Base-by-base conservation (phyloP, 1,284 basidiomycete species). In the Xerocomus cyaneibrunnescens region DNA sequence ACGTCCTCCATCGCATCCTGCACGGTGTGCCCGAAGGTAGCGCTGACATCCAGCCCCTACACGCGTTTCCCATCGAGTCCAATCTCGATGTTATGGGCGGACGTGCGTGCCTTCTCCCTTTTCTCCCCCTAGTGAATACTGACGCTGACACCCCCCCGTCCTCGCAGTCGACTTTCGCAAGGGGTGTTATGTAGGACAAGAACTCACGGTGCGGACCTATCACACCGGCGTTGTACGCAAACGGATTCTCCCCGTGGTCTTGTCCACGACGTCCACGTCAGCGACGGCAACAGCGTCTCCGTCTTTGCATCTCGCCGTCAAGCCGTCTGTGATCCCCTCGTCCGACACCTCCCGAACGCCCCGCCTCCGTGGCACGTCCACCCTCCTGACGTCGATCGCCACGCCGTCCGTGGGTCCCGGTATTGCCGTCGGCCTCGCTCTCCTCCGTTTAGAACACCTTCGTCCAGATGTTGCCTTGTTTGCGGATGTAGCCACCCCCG, bases 121-220 rank as follows among this genome's bases (percentile, higher is more conserved):
- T 43, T 31, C 45, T 13, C 50, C n/a, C n/a, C n/a, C n/a, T n/a
- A n/a, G n/a, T n/a, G n/a, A n/a, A 8, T 28, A 21, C 22, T 3
- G 14, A 19, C 25, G 42, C 48, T 56, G n/a, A 55, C 51, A 28
- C 17, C 27, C 30, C n/a, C n/a, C n/a, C n/a, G n/a, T n/a, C n/a
- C n/a, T n/a, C n/a, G 17, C 61, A 95, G 94, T 99, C 62, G 94
- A 98, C 71, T 98, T 98, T 69, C 79, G 91, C 44, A 99, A 99
- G 73, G 97, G 97, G 7, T 99, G 97, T 70, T 99, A 98, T 66
- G 86, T 99, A 2, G 97, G 97, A 3, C 97, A 99, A 75, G 97
- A 99, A 65, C 76, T 99, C 36, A 98, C 96, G 0, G 95, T 98
- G 3, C 83, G 97, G 27, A 98, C 96, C 21, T 96, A 97, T 68